Conservation (phyloP, 139 green algal species). For the Trebouxia sp. region DNA sequence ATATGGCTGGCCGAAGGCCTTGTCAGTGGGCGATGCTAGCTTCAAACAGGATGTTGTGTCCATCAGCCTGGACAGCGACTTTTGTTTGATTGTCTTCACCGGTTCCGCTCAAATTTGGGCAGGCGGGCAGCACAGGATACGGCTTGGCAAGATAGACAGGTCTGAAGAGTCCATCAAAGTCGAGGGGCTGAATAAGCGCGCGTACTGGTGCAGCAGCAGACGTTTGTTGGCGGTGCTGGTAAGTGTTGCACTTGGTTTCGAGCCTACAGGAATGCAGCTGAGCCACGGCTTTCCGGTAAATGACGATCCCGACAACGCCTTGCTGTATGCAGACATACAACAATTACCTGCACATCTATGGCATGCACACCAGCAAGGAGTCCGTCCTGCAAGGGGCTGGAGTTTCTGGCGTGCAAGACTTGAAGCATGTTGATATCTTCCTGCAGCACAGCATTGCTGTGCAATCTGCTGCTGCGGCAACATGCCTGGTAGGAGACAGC, state of each 20-base stretch:
- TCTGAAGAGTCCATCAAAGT: conserved; percentile 41
- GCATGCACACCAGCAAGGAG: conserved; percentile 60
- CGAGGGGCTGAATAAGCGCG: conserved; percentile 61
- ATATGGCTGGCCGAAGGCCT: conserved; percentile 47
- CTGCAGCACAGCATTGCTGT: conserved; percentile 54
- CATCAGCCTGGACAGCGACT: conserved; percentile 45
- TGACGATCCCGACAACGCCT: no score
- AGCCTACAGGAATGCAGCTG: no score
- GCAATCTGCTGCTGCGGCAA: conserved; percentile 33
- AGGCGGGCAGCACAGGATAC: conserved; percentile 55
- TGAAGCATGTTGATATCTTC: conserved; percentile 59
- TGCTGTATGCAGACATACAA: conserved; percentile 57
- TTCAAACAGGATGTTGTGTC: conserved; percentile 41
- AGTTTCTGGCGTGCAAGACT: neutral
- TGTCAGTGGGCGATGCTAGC: conserved; percentile 1
- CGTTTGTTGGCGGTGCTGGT: conserved; percentile 68
- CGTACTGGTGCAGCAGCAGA: conserved; percentile 62
- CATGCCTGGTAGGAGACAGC: conserved; percentile 48
- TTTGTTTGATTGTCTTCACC: conserved; percentile 56
- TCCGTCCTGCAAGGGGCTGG: conserved; percentile 34
- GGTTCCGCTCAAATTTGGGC: conserved; percentile 66
- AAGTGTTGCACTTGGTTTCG: conserved; percentile 31
- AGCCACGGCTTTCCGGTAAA: no score
- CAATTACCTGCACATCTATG: conserved; percentile 69
- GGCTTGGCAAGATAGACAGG: conserved; percentile 51